A percentile compares a stretch with the other conserved stretches of the same genome.
phyloP scores from a whole-genome alignment of 2,329 filamentous ascomycete genomes.

The Rhynchosporium graminicola region DNA sequence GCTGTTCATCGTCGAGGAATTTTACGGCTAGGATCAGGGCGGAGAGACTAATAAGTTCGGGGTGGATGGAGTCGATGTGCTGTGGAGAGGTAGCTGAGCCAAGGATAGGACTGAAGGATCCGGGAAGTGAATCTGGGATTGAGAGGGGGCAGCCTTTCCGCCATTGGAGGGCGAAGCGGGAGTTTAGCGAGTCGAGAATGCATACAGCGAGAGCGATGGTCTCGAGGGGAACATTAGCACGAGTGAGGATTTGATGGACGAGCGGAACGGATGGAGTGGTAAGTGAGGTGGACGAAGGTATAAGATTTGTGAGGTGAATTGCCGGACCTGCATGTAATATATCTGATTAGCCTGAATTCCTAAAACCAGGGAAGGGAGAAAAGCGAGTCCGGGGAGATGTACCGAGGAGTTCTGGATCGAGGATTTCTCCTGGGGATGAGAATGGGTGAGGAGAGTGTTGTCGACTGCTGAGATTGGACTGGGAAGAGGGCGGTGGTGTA shows the following conservation, averaged over 20 bases:
- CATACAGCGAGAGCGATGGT: conserved; percentile 65
- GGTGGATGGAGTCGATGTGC: conserved; percentile 62
- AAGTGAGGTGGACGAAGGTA: conserved; percentile 63
- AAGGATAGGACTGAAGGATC: conserved; percentile 26
- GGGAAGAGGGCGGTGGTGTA: conserved; percentile 59
- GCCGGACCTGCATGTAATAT: conserved; percentile 55
- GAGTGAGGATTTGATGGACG: conserved; percentile 61
- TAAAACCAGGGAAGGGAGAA: conserved; percentile 10
- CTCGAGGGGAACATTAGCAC: conserved; percentile 59
- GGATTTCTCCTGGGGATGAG: conserved; percentile 32
- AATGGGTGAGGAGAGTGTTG: conserved; percentile 24
- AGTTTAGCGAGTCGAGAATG: conserved; percentile 65
- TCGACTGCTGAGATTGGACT: conserved; percentile 29
- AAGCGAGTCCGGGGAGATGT: conserved; percentile 26
- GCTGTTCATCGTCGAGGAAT: conserved; percentile 62
- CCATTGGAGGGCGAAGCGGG: conserved; percentile 63
- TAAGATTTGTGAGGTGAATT: conserved; percentile 65
- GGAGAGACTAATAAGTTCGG: conserved; percentile 64
- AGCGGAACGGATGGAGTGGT: conserved; percentile 57
- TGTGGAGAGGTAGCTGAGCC: conserved; percentile 39
- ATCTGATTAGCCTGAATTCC: conserved; percentile 33
- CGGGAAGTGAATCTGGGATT: conserved; percentile 39
- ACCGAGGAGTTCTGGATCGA: conserved; percentile 38
- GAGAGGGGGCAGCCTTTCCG: conserved; percentile 57
- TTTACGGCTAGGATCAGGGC: conserved; percentile 66